phyloP scores from a whole-genome alignment of 2,329 filamentous ascomycete species.

The Ophiostoma quercus region DNA sequence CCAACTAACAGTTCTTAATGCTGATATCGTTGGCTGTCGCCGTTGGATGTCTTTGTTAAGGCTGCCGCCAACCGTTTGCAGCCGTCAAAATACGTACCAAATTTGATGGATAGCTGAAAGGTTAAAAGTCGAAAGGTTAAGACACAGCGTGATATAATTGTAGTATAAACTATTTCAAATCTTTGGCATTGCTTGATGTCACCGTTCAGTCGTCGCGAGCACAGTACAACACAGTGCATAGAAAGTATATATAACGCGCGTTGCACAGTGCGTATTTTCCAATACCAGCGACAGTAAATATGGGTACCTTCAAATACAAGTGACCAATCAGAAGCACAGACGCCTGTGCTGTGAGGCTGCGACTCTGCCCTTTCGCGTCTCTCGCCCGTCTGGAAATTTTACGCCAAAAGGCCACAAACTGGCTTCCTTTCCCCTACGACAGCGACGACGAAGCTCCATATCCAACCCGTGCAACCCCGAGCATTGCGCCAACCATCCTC shows the following conservation, averaged over 20 bases:
- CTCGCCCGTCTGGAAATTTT: conserved; percentile 20
- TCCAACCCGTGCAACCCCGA: conserved; percentile 11
- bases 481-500: conserved; percentile 16
- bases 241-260: not conserved
- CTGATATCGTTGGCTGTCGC: not conserved
- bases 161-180: not conserved
- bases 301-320: not conserved
- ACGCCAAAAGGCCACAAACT: conserved; percentile 19
- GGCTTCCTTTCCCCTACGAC: conserved; percentile 13
- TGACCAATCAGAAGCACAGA: not conserved
- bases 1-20: not conserved
- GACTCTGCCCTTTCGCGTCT: conserved; percentile 16
- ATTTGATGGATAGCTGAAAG: not conserved
- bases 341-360: conserved; percentile 15
- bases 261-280: conserved; percentile 12
- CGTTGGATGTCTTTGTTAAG: not conserved
- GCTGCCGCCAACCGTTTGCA: not conserved
- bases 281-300: not conserved
- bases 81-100: not conserved
- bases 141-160: not conserved
- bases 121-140: not conserved
- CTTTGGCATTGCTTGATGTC: not conserved
- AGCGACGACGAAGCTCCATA: conserved; percentile 16
- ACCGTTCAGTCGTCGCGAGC: not conserved
- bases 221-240: conserved; percentile 1